These are phyloP conservation scores for Neurospora sp. DNA, from an alignment of 495 filamentous ascomycete genomes.

Conservation along the genomic window DNA sequence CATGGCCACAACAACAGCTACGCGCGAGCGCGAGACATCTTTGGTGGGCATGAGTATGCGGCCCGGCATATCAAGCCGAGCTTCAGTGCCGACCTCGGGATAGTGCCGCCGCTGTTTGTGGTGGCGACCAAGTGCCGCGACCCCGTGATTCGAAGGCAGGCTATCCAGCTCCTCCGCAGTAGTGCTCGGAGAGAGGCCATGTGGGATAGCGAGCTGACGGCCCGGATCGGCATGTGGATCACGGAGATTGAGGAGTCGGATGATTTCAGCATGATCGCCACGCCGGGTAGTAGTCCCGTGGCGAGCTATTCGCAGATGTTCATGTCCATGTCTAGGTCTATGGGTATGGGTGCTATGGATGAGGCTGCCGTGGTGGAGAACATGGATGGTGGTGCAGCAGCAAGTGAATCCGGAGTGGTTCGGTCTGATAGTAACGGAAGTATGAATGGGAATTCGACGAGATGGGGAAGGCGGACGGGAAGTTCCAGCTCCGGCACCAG, in stretches of 20 bases:
- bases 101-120: slow-evolving; percentile 45
- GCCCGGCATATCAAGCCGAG: slow-evolving; percentile 40
- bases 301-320: slow-evolving; percentile 22
- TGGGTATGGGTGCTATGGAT: neutral
- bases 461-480: neutral
- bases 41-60: slow-evolving; percentile 32
- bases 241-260: slow-evolving; percentile 47
- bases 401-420: neutral
- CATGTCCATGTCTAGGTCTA: slow-evolving; percentile 3
- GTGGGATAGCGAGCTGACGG: slow-evolving; percentile 50
- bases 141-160: slow-evolving; percentile 40
- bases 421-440: neutral
- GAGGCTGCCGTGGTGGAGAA: neutral
- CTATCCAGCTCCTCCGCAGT: slow-evolving; percentile 43
- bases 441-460: neutral
- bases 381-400: neutral
- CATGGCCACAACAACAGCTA: slow-evolving; percentile 10
- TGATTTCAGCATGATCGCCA: slow-evolving; percentile 10
- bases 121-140: slow-evolving; percentile 52
- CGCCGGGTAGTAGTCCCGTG: slow-evolving; percentile 20
- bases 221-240: slow-evolving; percentile 43
- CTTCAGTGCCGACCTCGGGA: slow-evolving; percentile 44
- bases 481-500: slow-evolving; percentile 1
- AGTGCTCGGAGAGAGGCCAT: slow-evolving; percentile 51
- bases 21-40: slow-evolving; percentile 18